Base-by-base conservation (phyloP, 345 rosid genomes). In the Eutrema japonicum region DNA sequence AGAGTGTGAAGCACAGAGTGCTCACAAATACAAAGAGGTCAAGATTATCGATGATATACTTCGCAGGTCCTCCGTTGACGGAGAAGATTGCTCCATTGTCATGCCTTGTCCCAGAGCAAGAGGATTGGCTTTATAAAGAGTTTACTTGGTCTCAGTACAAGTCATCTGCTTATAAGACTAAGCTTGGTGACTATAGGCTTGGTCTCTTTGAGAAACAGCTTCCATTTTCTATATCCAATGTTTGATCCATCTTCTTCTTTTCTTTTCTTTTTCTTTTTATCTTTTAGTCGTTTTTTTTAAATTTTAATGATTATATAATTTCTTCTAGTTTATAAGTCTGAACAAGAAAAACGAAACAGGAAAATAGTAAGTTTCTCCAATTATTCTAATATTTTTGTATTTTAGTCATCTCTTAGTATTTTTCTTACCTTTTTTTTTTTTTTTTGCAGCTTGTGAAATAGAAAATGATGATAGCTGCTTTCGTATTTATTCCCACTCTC, bases 1-100 rank as follows among this genome's bases (percentile, higher is more conserved):
- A 49, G 49, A 93, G 98, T 70, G 96, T 93, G 71, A 91, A 80
- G 73, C 98, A 93, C 38, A 83, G 98, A 59, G 98, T 93, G 30
- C 14, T 93, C 57, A 77, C 88, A 7, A 85, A 73, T 40, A 79
- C 79, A 33, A 75, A 8, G 62, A 80, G 73, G 22, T 78, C 98
- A 13, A 93, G 97, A 27, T 3, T 91, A 16, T 91, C 98, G 2
- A 93, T 89, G 98, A 85, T 93, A 22, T 93, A 82, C 35, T 93
- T 93, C 58, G 98, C 92, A 14, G 97, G 88, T 8, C 97, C 98
- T 49, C 84, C 97, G 3, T 54, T 83, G 74, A 64, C 11, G 26
- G 87, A 84, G 63, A 86, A 70, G 82, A 88, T 93, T 61, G 79
- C 82, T 14, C 87, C 98, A 53, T 49, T 93, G 5, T 66, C 82